Conservation (phyloP, 2,329 filamentous ascomycete species). For the Colletotrichum filicis region DNA sequence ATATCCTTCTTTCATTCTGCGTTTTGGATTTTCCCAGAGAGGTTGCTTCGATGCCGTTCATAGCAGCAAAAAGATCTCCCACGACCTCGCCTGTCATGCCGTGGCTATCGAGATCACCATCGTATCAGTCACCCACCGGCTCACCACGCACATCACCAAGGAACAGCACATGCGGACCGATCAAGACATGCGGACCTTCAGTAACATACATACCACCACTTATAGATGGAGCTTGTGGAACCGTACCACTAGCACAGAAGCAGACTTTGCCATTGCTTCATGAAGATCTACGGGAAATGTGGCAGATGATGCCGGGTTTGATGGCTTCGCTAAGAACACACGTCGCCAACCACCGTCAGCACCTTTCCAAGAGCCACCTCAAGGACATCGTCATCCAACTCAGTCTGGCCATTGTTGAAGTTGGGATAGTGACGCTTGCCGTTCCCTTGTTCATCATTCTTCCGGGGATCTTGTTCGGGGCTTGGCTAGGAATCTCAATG, state of each 20-base stretch:
- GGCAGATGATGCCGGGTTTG: slow-evolving; percentile 37
- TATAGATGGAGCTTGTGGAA: slow-evolving; percentile 48
- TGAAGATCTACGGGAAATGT: slow-evolving; percentile 38
- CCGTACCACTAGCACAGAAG: slow-evolving; percentile 42
- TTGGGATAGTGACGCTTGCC: slow-evolving; percentile 40
- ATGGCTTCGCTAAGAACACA: slow-evolving; percentile 37
- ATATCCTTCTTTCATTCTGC: background rate
- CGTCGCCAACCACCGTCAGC: slow-evolving; percentile 32
- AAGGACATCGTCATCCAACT: slow-evolving; percentile 40
- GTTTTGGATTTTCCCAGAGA: background rate
- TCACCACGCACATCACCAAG: slow-evolving; percentile 28
- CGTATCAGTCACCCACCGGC: slow-evolving; percentile 29
- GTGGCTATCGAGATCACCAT: slow-evolving; percentile 34
- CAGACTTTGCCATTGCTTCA: slow-evolving; percentile 37
- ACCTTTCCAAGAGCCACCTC: slow-evolving; percentile 37
- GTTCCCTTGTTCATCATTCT: slow-evolving; percentile 43
- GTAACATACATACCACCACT: slow-evolving; percentile 49
- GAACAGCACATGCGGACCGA: slow-evolving; percentile 20
- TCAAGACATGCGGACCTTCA: slow-evolving; percentile 35
- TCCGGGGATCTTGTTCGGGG: slow-evolving; percentile 43
- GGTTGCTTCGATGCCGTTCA: slow-evolving; percentile 28
- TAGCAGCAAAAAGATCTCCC: slow-evolving; percentile 31
- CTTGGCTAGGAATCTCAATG: slow-evolving; percentile 41
- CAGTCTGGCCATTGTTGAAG: slow-evolving; percentile 40
- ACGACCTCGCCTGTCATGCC: slow-evolving; percentile 24